phyloP scores from a whole-genome alignment of 2,329 filamentous ascomycete species.

The Ophiostoma piceae region DNA sequence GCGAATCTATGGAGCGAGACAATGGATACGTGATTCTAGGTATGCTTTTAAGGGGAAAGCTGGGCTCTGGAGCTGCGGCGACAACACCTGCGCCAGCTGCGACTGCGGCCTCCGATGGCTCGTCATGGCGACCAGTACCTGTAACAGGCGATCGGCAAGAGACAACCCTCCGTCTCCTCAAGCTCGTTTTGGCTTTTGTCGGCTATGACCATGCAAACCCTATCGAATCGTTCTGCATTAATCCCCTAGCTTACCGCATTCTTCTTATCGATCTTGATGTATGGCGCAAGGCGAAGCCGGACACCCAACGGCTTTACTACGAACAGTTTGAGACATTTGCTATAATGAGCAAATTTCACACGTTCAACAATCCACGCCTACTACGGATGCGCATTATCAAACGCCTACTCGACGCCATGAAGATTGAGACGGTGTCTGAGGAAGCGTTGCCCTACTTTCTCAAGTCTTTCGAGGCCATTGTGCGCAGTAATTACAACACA shows the following conservation, averaged over 20 bases:
- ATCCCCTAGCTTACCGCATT: slow-evolving; percentile 88
- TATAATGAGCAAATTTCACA: slow-evolving; percentile 81
- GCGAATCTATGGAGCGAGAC: slow-evolving; percentile 94
- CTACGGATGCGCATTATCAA: slow-evolving; percentile 94
- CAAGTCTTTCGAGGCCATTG: slow-evolving; percentile 69
- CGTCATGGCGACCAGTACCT: slow-evolving; percentile 34
- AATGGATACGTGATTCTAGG: slow-evolving; percentile 88
- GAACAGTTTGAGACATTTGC: slow-evolving; percentile 85
- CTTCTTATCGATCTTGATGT: slow-evolving; percentile 88
- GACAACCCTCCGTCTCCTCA: slow-evolving; percentile 61
- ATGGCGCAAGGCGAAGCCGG: slow-evolving; percentile 73
- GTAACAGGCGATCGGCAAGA: slow-evolving; percentile 49
- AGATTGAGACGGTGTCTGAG: slow-evolving; percentile 69
- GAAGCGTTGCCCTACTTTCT: slow-evolving; percentile 73
- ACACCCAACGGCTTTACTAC: slow-evolving; percentile 85
- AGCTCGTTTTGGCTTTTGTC: slow-evolving; percentile 75
- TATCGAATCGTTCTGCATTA: slow-evolving; percentile 87
- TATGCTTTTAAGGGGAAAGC: slow-evolving; percentile 75
- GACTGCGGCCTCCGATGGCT: not conserved
- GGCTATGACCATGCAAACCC: slow-evolving; percentile 79
- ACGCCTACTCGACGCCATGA: slow-evolving; percentile 81
- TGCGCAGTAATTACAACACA: slow-evolving; percentile 74
- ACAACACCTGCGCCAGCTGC: not conserved
- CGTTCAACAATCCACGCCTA: slow-evolving; percentile 84
- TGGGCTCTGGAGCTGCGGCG: slow-evolving; percentile 47